Percentiles rank a stretch among this genome's conserved stretches.
These are phyloP conservation scores for Rachicladosporium sp. DNA, from an alignment of 2,329 filamentous ascomycete species.

Conservation along the genomic window DNA sequence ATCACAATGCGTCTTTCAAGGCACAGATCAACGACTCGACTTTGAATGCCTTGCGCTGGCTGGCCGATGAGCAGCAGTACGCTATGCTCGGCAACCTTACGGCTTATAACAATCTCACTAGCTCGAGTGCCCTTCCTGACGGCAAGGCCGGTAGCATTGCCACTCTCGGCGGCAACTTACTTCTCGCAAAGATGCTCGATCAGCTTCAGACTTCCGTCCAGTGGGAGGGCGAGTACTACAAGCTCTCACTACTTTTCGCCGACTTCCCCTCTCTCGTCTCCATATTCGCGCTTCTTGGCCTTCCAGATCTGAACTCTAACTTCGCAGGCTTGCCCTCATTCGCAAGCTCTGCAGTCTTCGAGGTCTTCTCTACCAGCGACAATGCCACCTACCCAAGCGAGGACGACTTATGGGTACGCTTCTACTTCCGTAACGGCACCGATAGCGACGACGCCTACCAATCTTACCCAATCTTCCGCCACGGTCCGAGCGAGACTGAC, in stretches of 20 bases:
- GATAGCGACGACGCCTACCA: constrained; percentile 20
- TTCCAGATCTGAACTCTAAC: constrained; percentile 29
- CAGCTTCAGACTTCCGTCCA: constrained; percentile 21
- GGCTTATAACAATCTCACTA: constrained; percentile 14
- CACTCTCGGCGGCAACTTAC: constrained; percentile 26
- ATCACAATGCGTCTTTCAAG: constrained; percentile 37
- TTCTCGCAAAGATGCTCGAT: constrained; percentile 23
- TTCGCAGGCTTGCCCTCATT: constrained; percentile 39
- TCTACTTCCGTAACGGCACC: constrained; percentile 46
- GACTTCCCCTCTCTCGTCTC: constrained; percentile 38
- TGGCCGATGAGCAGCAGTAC: constrained; percentile 36
- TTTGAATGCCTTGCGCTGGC: constrained; percentile 24
- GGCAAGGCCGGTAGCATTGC: constrained; percentile 22
- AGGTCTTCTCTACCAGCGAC: constrained; percentile 32
- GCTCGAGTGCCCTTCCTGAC: background rate
- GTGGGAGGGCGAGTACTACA: constrained; percentile 12
- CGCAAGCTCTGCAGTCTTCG: constrained; percentile 39
- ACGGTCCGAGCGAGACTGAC: constrained; percentile 32
- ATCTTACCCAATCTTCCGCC: constrained; percentile 40
- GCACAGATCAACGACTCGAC: constrained; percentile 1
- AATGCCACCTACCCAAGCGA: constrained; percentile 24
- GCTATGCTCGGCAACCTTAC: constrained; percentile 35
- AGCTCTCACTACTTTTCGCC: constrained; percentile 33
- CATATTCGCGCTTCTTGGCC: constrained; percentile 35
- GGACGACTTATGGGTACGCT: constrained; percentile 41